phyloP scores from a whole-genome alignment of 139 green algal genomes.

The Picochlorum sp. region DNA sequence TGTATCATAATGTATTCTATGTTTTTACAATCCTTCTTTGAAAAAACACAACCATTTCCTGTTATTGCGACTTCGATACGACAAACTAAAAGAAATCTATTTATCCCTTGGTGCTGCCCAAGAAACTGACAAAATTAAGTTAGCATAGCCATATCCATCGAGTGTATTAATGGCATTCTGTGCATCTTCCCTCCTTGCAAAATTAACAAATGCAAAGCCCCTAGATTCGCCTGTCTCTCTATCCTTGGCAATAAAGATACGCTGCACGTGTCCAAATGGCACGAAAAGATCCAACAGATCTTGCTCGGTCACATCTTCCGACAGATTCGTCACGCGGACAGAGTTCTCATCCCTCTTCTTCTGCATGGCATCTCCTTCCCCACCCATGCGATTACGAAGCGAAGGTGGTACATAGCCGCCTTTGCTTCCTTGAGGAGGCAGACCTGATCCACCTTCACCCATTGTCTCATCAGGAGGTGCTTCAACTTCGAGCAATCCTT shows the following conservation, averaged over 20 bases:
- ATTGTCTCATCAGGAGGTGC: constrained; percentile 38
- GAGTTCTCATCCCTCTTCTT: constrained; percentile 85
- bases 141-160: constrained; percentile 94
- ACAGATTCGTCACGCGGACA: constrained; percentile 95
- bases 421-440: constrained; percentile 32
- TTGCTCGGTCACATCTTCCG: constrained; percentile 84
- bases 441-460: constrained; percentile 18
- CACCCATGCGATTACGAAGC: constrained; percentile 43
- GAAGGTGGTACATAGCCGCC: constrained; percentile 79
- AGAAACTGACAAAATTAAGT: constrained; percentile 94
- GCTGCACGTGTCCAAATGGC: constrained; percentile 82
- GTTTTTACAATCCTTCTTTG: too few relatives aligned
- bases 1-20: not conserved
- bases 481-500: constrained; percentile 57
- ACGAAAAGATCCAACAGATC: constrained; percentile 93
- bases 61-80: too few relatives aligned
- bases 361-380: constrained; percentile 19
- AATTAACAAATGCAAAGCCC: constrained; percentile 99
- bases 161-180: constrained; percentile 82
- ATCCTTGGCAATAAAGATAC: constrained; percentile 94
- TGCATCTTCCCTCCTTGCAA: constrained; percentile 75
- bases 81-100: not conserved
- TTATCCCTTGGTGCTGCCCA: constrained; percentile 66
- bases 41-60: too few relatives aligned
- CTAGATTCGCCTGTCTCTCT: constrained; percentile 80